Conservation (phyloP, 1,284 basidiomycete species). For the Cutaneotrichosporon cavernicola region DNA sequence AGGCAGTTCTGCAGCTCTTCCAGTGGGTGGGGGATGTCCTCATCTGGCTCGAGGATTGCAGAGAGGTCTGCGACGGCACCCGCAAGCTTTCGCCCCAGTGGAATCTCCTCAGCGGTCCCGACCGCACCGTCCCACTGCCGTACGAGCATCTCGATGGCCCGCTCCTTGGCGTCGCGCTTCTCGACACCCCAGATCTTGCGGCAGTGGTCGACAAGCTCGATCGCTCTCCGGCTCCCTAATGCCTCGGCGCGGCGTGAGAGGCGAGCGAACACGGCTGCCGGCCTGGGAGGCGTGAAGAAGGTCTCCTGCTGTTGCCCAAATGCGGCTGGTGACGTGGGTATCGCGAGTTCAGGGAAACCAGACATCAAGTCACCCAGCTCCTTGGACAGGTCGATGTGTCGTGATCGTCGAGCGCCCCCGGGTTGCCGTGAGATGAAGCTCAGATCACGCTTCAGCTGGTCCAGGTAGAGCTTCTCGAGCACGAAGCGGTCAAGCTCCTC, state of each 20-base stretch:
- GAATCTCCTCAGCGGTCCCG: slow-evolving; percentile 32
- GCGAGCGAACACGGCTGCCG: slow-evolving; percentile 37
- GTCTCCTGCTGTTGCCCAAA: slow-evolving; percentile 10
- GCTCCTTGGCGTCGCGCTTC: slow-evolving; percentile 36
- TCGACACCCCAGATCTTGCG: slow-evolving; percentile 47
- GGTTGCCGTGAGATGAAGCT: slow-evolving; percentile 26
- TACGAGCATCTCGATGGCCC: slow-evolving; percentile 37
- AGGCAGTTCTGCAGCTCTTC: slow-evolving; percentile 30
- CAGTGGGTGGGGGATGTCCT: slow-evolving; percentile 29
- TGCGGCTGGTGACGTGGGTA: slow-evolving; percentile 18
- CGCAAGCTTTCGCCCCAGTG: slow-evolving; percentile 21
- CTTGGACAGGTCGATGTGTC: slow-evolving; percentile 32
- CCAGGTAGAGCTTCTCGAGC: slow-evolving; percentile 47
- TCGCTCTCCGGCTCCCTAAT: slow-evolving; percentile 27
- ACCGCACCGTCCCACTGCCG: slow-evolving; percentile 38
- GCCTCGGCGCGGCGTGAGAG: slow-evolving; percentile 30
- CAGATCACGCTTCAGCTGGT: slow-evolving; percentile 42
- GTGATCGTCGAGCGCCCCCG: slow-evolving; percentile 23
- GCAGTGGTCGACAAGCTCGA: slow-evolving; percentile 46
- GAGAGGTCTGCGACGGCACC: slow-evolving; percentile 32
- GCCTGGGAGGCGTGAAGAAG: slow-evolving; percentile 41
- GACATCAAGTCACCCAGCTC: slow-evolving; percentile 27
- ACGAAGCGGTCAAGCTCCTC: slow-evolving; percentile 31
- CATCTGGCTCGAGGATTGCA: slow-evolving; percentile 18
- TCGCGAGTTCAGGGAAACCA: slow-evolving; percentile 38